phyloP scores from a whole-genome alignment of 257 asterid species.

The Salvia miltiorrhiza region DNA sequence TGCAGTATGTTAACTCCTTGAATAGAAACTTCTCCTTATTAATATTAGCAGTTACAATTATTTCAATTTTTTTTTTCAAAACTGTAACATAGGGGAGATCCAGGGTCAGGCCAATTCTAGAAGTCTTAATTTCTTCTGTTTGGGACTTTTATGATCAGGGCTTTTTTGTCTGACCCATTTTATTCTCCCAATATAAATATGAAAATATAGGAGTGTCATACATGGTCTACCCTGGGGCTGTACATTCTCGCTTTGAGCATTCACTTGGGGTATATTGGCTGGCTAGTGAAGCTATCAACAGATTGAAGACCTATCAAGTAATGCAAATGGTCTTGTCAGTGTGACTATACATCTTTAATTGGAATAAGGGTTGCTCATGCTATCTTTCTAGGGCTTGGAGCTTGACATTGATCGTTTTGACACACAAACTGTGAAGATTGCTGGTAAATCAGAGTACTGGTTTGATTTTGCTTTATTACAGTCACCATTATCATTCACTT shows the following conservation, averaged over 20 bases:
- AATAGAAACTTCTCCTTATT: background rate
- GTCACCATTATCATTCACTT: slow-evolving; percentile 14
- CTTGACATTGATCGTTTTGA: slow-evolving; percentile 72
- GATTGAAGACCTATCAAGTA: slow-evolving; percentile 71
- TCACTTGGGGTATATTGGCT: slow-evolving; percentile 92
- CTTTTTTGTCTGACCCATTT: slow-evolving; percentile 4
- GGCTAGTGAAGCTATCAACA: slow-evolving; percentile 72
- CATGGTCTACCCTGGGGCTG: slow-evolving; percentile 95
- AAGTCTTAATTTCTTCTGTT: slow-evolving; percentile 11
- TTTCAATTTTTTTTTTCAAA: background rate
- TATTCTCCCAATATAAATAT: slow-evolving; percentile 5
- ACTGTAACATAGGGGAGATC: slow-evolving; percentile 1
- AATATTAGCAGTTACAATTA: background rate
- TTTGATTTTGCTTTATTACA: slow-evolving; percentile 11
- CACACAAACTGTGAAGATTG: slow-evolving; percentile 69
- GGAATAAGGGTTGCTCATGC: slow-evolving; percentile 22
- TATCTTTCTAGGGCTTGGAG: slow-evolving; percentile 65
- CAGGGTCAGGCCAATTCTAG: slow-evolving; percentile 9
- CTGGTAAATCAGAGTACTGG: slow-evolving; percentile 45
- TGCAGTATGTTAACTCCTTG: background rate
- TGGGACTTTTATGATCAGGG: slow-evolving; percentile 1
- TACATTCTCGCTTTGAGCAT: slow-evolving; percentile 95
- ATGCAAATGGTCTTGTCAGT: slow-evolving; percentile 15
- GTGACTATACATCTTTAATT: slow-evolving; percentile 18
- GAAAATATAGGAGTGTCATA: slow-evolving; percentile 54